Conservation (phyloP, 495 filamentous ascomycete species). For the Podospora pseudopauciseta region DNA sequence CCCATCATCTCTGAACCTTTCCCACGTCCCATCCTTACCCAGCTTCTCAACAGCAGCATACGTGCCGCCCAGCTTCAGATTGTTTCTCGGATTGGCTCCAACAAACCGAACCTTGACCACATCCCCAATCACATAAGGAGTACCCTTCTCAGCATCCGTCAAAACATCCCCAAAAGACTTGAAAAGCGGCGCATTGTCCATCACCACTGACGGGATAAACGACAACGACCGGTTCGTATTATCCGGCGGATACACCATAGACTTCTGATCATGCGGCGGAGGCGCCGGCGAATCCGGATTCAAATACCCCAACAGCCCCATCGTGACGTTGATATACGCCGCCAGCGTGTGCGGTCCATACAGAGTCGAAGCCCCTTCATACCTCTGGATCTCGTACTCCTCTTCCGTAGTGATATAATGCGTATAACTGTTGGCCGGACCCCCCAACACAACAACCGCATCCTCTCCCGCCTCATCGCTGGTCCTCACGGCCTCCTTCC, state of each 20-base stretch:
- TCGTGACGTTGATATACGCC: constrained; percentile 83
- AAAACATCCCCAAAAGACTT: constrained; percentile 74
- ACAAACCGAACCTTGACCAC: constrained; percentile 66
- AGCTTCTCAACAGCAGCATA: constrained; percentile 75
- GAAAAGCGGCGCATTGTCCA: constrained; percentile 66
- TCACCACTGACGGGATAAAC: constrained; percentile 78
- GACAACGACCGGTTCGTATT: constrained; percentile 74
- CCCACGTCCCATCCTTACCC: constrained; percentile 51
- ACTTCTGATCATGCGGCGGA: constrained; percentile 39
- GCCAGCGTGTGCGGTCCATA: constrained; percentile 90
- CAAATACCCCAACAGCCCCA: constrained; percentile 69
- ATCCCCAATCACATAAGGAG: constrained; percentile 57
- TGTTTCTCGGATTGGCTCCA: constrained; percentile 87
- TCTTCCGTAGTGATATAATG: constrained; percentile 94
- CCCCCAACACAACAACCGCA: constrained; percentile 79
- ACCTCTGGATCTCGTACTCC: constrained; percentile 85
- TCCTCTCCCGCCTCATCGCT: constrained; percentile 40
- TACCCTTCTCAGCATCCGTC: constrained; percentile 52
- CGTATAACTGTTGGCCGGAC: constrained; percentile 90
- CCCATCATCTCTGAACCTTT: constrained; percentile 61
- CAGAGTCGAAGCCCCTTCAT: constrained; percentile 92
- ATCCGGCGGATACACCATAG: constrained; percentile 67
- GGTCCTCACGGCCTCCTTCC: constrained; percentile 72
- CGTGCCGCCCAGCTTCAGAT: constrained; percentile 72
- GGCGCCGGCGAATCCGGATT: constrained; percentile 44